A percentile compares a stretch with the other conserved stretches of the same genome.
Evolutionary conservation across 805 yeast genomes (phyloP).

Genomic region (Saccharomycopsis selenospora): DNA sequence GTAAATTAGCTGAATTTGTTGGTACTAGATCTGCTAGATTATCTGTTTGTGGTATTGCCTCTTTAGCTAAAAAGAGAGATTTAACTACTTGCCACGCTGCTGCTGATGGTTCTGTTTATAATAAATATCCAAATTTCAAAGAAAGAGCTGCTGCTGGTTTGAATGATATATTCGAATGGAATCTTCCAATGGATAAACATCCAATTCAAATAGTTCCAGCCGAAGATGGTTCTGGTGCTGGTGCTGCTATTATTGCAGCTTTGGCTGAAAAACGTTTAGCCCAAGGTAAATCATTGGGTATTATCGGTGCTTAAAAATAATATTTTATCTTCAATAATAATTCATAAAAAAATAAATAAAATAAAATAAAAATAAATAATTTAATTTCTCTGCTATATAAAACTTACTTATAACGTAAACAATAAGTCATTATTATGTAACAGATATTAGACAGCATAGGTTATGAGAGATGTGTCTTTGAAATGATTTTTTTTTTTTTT

Average conservation of each 20-base stretch:
- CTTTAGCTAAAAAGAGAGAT: constrained; percentile 81
- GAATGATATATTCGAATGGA: constrained; percentile 85
- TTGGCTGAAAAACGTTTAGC: constrained; percentile 74
- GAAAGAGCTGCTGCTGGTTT: constrained; percentile 83
- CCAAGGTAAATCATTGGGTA: constrained; percentile 64
- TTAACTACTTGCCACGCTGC: constrained; percentile 72
- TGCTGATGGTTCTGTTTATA: constrained; percentile 94
- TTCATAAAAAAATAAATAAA: too few relatives aligned
- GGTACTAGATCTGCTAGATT: constrained; percentile 92
- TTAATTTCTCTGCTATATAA: too few relatives aligned
- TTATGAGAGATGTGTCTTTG: too few relatives aligned
- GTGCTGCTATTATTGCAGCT: constrained; percentile 98
- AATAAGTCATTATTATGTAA: too few relatives aligned
- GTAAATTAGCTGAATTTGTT: constrained; percentile 75
- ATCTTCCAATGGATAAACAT: constrained; percentile 40
- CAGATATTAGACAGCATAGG: too few relatives aligned
- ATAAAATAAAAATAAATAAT: too few relatives aligned
- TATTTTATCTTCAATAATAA: too few relatives aligned
- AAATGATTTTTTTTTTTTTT: too few relatives aligned
- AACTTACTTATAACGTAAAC: too few relatives aligned
- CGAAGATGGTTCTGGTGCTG: constrained; percentile 98
- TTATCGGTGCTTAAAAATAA: constrained; percentile 18
- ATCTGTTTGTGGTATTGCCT: constrained; percentile 92
- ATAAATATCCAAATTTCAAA: constrained; percentile 87
- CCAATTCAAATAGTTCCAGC: constrained; percentile 87